Evolutionary conservation across 2,329 filamentous ascomycete species (phyloP).

Genomic region (Claviceps digitariae): DNA sequence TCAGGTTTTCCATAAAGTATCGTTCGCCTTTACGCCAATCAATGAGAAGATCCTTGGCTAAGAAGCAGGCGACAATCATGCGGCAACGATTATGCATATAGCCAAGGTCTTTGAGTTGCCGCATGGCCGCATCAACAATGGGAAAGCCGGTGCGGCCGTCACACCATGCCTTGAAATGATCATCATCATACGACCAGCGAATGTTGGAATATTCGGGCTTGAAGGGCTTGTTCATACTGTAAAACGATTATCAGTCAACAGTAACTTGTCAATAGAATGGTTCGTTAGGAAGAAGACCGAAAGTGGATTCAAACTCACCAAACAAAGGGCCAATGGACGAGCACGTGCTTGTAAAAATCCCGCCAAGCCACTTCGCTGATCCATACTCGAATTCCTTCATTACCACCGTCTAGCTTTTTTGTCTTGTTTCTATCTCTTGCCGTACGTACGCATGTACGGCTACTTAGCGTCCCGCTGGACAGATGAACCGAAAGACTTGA

Average conservation of each 20-base stretch:
- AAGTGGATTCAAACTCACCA: constrained; percentile 34
- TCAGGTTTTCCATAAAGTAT: constrained; percentile 69
- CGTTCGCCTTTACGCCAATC: constrained; percentile 75
- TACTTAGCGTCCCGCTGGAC: constrained; percentile 52
- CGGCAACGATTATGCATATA: constrained; percentile 80
- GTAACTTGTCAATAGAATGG: background rate
- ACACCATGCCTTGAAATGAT: constrained; percentile 61
- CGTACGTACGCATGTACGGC: constrained; percentile 50
- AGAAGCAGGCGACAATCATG: constrained; percentile 72
- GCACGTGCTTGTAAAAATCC: constrained; percentile 78
- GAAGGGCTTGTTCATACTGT: constrained; percentile 45
- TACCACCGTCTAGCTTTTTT: constrained; percentile 52
- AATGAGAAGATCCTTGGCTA: constrained; percentile 65
- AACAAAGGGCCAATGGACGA: constrained; percentile 74
- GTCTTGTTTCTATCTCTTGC: constrained; percentile 51
- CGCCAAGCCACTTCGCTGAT: constrained; percentile 77
- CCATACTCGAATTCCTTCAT: constrained; percentile 55
- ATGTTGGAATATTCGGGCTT: constrained; percentile 79
- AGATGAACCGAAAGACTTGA: constrained; percentile 61
- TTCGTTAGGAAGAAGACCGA: background rate
- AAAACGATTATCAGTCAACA: background rate
- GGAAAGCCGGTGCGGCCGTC: constrained; percentile 65
- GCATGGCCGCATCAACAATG: constrained; percentile 77
- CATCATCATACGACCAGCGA: constrained; percentile 61
- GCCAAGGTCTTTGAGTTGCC: constrained; percentile 52